Base-by-base conservation (phyloP, 164 flowering plant species). In the Protea cynaroides region DNA sequence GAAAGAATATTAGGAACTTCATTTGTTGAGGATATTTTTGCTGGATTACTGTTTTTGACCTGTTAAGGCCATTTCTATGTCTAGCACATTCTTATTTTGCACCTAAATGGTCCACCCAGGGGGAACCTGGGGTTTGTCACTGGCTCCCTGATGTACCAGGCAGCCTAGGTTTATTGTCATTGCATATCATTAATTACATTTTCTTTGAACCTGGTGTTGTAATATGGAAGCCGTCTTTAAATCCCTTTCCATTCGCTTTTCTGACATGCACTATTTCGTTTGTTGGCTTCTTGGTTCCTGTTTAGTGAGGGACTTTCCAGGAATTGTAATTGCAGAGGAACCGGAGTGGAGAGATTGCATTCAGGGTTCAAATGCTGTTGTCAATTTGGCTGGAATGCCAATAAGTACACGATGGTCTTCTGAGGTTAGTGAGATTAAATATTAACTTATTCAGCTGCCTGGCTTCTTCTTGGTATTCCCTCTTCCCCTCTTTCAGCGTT, bases 331-430 rank as follows among this genome's bases (percentile, higher is more conserved):
- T 75, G 97, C 87, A 14, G 98, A 89, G 79, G 98, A 90, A 70
- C 70, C 82, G 64, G 87, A 81, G 59, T 93, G 98, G 98, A 80
- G 74, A 73, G 76, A 87, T 24, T 75, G 85, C 75, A 84, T 93
- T 75, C 72, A 77, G 64, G 92, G 90, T 63, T 93, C 98, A 69
- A 79, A 76, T 74, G 98, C 93, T 58, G 95, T 94, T 64, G 95
- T 94, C 50, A 94, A 94, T 81, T 78, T 94, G 76, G 98, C 98
- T 65, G 98, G 98, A 69, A 25, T 83, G 84, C 92, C 97, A 19
- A 89, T 90, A 64, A 91, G 97, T 75, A 94, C 93, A 61, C 86
- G 98, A 77, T 94, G 98, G 97, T 89, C 96, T 25, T 67, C 84
- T 54, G 93, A 90, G 96, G 98, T 93, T 72, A 49, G 78, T 72